Evolutionary conservation across 306 rosid species (phyloP).

Genomic region (Clitoria ternatea): DNA sequence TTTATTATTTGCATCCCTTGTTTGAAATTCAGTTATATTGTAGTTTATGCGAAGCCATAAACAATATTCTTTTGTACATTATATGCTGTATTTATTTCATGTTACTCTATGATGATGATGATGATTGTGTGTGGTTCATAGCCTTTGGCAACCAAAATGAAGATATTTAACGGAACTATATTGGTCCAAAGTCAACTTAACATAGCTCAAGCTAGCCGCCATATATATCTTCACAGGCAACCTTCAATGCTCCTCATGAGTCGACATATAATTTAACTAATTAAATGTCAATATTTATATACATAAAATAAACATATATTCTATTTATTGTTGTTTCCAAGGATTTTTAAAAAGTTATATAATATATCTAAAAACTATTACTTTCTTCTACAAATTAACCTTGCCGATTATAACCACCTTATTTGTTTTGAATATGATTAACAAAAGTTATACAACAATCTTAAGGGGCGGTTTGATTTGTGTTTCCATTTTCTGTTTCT

Average conservation of each 20-base stretch:
- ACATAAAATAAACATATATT: too few species aligned
- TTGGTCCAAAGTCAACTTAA: background rate
- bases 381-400: background rate
- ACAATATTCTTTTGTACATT: conserved; percentile 29
- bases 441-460: too few species aligned
- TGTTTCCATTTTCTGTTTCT: too few species aligned
- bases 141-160: background rate
- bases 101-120: background rate
- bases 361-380: background rate
- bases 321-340: too few species aligned
- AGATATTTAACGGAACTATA: background rate
- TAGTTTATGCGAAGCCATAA: background rate
- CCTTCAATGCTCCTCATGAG: background rate
- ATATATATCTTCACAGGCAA: background rate
- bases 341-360: too few species aligned
- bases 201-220: background rate
- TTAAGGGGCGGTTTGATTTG: too few species aligned
- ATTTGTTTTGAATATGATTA: background rate
- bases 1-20: background rate
- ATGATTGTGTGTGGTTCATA: background rate
- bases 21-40: background rate
- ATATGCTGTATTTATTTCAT: background rate
- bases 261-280: background rate
- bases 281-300: background rate
- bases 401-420: conserved; percentile 2